These are phyloP conservation scores for Tetragonia tetragonoides DNA, from an alignment of 148 eudicot species.

Conservation along the genomic window DNA sequence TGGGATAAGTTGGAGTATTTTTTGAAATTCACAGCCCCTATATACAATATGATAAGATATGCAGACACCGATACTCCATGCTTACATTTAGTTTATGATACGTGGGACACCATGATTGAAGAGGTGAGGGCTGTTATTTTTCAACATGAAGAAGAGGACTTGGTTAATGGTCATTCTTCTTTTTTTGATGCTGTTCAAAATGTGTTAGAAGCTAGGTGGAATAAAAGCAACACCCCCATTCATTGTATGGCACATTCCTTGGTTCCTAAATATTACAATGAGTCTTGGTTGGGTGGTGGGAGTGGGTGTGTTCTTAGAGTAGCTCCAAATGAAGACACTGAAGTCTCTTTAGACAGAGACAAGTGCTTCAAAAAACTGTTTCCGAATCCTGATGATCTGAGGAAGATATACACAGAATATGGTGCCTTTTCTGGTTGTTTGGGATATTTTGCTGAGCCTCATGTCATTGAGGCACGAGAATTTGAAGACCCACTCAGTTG, in stretches of 20 bases:
- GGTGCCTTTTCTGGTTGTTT: not conserved
- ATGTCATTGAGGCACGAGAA: not conserved
- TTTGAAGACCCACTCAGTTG: constrained; percentile 5
- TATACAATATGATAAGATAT: constrained; percentile 1
- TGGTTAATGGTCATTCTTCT: not conserved
- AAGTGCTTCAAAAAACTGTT: too few species aligned
- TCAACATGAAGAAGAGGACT: not conserved
- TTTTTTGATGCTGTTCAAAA: not conserved
- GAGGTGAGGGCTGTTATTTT: too few species aligned
- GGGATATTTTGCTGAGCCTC: not conserved
- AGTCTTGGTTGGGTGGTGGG: too few species aligned
- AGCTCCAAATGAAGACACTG: too few species aligned
- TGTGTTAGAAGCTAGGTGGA: not conserved
- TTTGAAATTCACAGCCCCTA: not conserved
- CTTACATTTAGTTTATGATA: constrained; percentile 5
- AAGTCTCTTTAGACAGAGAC: too few species aligned
- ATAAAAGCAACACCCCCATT: constrained; percentile 10
- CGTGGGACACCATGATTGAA: too few species aligned
- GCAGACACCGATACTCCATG: not conserved
- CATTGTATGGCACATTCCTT: constrained; percentile 12
- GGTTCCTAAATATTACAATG: not conserved
- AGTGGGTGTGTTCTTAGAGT: too few species aligned
- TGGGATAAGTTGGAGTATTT: constrained; percentile 13
- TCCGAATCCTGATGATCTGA: too few species aligned
- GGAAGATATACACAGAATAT: not conserved